Evolutionary conservation across 805 yeast genomes (phyloP), one percentile per base, ranked within the genome.

Genomic region (Lachancea cidri): DNA sequence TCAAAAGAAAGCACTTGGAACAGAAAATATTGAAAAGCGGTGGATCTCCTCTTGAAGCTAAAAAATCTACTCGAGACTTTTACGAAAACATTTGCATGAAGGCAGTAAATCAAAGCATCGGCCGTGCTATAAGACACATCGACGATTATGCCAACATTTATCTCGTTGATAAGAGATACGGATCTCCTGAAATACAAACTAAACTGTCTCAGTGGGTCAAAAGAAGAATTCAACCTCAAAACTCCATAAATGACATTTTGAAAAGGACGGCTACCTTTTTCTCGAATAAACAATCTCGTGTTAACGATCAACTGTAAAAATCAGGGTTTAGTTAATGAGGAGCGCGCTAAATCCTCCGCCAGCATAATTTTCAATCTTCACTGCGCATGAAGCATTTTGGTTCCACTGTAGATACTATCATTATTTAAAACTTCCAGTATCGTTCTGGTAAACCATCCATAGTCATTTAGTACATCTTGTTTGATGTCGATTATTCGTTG

Each of bases 71-170:
- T 1, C 65, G 68, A 19, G 74, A 73, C 24, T 86, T 77, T 52
- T 83, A 85, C 53, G 95, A 88, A 50, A 86, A 85, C 52, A 67
- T 86, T 5, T 88, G 96, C 55, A 83, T 91, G 93, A 77, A 88
- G 39, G 84, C 95, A 0, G 87, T 89, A 1, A 89, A 89, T 57
- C 98, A 89, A 60, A 80, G 95, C 63, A 81, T 91, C 9, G 98
- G 97, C 0, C 72, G 98, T 48, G 86, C 96, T 5, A 89, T 89
- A 30, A 69, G 98, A 45, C 96, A 89, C 58, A 73, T 73, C 18
- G 72, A 74, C 32, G 98, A 91, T 61, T 88, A 84, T 56, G 81
- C 97, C 0, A 73, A 77, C 13, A 82, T 91, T 5, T 77, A 76
- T 50, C 66, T 89, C 30, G 52, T 88, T 13, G 98, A 91, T 58